These are phyloP conservation scores for Lentinus polychrous DNA, from an alignment of 1,284 basidiomycete species.

Conservation along the genomic window DNA sequence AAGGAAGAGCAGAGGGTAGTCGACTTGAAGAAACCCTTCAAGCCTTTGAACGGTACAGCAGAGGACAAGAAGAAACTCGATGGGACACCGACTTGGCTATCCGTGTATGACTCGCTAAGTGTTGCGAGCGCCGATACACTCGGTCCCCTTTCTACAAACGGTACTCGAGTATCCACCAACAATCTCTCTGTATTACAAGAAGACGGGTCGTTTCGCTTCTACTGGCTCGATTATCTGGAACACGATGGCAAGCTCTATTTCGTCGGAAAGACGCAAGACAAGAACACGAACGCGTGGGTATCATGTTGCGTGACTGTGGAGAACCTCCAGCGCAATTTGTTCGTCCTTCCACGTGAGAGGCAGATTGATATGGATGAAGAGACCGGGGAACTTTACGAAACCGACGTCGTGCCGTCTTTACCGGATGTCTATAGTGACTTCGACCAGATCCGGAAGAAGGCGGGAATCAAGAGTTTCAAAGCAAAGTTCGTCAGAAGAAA, in stretches of 20 bases:
- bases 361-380: slow-evolving; percentile 58
- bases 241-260: slow-evolving; percentile 75
- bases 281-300: slow-evolving; percentile 60
- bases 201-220: slow-evolving; percentile 84
- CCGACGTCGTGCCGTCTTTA: slow-evolving; percentile 65
- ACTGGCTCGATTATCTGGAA: slow-evolving; percentile 92
- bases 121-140: slow-evolving; percentile 50
- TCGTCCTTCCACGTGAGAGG: slow-evolving; percentile 76
- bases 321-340: slow-evolving; percentile 88
- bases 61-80: slow-evolving; percentile 40
- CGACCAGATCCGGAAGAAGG: slow-evolving; percentile 68
- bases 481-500: slow-evolving; percentile 84
- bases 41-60: slow-evolving; percentile 19
- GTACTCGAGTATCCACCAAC: slow-evolving; percentile 31
- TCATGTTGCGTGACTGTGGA: slow-evolving; percentile 87
- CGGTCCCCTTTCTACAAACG: slow-evolving; percentile 34
- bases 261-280: slow-evolving; percentile 84
- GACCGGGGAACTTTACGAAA: slow-evolving; percentile 52
- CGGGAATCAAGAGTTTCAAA: slow-evolving; percentile 74
- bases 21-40: slow-evolving; percentile 12
- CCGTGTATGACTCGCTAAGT: slow-evolving; percentile 65
- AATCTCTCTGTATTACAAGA: slow-evolving; percentile 59
- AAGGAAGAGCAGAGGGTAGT: slow-evolving; percentile 18
- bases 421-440: slow-evolving; percentile 84
- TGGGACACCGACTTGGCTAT: slow-evolving; percentile 62